A percentile compares a stretch with the other conserved stretches of the same genome.
Conservation (phyloP, 352 stramenopile genomes). For the Phytophthora boehmeriae region DNA sequence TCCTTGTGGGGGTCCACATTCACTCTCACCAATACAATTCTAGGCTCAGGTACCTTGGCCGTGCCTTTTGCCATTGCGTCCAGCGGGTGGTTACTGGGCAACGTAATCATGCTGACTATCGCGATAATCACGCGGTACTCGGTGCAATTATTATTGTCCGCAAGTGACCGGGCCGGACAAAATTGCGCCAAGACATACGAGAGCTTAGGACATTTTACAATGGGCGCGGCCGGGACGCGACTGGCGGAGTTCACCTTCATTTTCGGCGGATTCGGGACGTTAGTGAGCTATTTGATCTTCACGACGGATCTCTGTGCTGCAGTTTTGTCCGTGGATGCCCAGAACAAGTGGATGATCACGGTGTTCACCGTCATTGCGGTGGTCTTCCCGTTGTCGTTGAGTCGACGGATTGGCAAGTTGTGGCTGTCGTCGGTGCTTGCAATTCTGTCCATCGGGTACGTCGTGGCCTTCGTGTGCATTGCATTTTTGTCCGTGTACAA, state of each 20-base stretch:
- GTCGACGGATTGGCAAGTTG: conserved; percentile 63
- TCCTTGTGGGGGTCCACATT: conserved; percentile 75
- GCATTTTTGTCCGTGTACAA: conserved; percentile 45
- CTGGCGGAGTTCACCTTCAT: conserved; percentile 86
- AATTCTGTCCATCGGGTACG: conserved; percentile 72
- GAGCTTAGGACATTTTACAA: conserved; percentile 72
- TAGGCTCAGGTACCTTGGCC: conserved; percentile 74
- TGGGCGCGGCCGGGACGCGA: conserved; percentile 60
- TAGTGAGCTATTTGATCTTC: conserved; percentile 86
- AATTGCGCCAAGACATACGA: conserved; percentile 80
- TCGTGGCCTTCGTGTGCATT: conserved; percentile 64
- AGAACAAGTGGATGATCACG: conserved; percentile 65
- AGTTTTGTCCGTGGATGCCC: conserved; percentile 38
- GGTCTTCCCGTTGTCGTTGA: conserved; percentile 68
- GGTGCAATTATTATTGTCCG: conserved; percentile 64
- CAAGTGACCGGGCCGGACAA: conserved; percentile 63
- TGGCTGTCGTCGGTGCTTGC: conserved; percentile 64
- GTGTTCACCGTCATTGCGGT: conserved; percentile 35
- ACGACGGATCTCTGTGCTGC: conserved; percentile 72
- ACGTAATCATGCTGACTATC: conserved; percentile 70
- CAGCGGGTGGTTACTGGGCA: conserved; percentile 72
- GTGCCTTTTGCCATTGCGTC: conserved; percentile 77
- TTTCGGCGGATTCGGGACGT: conserved; percentile 80
- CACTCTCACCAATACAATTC: conserved; percentile 78
- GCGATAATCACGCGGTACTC: conserved; percentile 82